Conservation (phyloP, 148 eudicot genomes). For the Cornus controversa region DNA sequence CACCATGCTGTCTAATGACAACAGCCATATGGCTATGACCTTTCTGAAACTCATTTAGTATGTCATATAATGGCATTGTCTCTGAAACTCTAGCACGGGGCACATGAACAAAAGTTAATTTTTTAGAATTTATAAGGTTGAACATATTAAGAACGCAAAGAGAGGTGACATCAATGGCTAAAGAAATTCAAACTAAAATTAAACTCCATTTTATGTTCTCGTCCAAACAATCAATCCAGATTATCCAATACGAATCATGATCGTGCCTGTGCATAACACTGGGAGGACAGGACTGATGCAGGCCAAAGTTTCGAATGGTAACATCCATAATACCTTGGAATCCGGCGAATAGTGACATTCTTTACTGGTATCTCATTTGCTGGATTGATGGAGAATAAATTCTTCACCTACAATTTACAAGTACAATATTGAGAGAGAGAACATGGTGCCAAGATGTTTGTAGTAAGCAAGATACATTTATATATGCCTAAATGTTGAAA, state of each 20-base stretch:
- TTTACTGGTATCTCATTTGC: slow-evolving; percentile 39
- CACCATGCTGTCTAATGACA: slow-evolving; percentile 25
- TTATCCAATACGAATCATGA: no score
- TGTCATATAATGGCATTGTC: slow-evolving; percentile 57
- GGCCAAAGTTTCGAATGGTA: no score
- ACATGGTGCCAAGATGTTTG: background rate
- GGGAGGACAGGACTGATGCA: no score
- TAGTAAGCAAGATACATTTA: background rate
- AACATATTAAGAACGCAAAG: no score
- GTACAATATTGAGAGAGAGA: background rate
- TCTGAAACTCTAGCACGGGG: slow-evolving; percentile 41
- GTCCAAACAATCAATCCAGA: background rate
- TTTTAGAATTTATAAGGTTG: background rate
- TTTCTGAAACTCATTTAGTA: slow-evolving; percentile 60
- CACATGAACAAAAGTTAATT: background rate
- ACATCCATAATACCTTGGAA: slow-evolving; percentile 48
- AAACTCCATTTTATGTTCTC: background rate
- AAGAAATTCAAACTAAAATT: background rate
- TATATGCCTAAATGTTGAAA: background rate
- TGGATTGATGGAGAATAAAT: slow-evolving; percentile 38
- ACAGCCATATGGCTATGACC: slow-evolving; percentile 68
- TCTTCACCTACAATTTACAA: slow-evolving; percentile 40
- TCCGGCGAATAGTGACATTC: slow-evolving; percentile 36
- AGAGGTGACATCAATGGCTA: no score
- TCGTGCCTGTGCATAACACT: no score